Evolutionary conservation across 1,139 yeast species (phyloP), one percentile per base, ranked within the genome.

Genomic region (Kodamaea arcana): DNA sequence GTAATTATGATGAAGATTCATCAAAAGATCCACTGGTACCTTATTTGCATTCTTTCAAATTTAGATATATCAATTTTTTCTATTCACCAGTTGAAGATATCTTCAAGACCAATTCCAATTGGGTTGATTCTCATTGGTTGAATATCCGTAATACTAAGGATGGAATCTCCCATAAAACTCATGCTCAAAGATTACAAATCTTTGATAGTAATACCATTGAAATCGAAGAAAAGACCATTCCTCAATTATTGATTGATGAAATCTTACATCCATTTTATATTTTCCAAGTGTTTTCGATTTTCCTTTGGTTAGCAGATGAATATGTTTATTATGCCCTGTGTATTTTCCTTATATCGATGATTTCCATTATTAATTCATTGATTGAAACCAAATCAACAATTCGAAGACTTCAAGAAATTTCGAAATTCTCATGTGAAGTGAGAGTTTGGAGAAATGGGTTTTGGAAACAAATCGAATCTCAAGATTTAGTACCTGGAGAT

Each of bases 401-500:
- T 60, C 62, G 64, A 32, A 70, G 95, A 43, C 69, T 94, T 47
- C 75, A 84, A 35, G 81, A 80, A 32, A 75, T 92, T 43, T 84
- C 96, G 0, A 68, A 69, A 37, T 82, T 83, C 50, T 73, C 69
- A 11, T 84, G 95, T 51, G 90, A 82, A 35, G 85, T 90, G 2
- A 75, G 97, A 51, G 97, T 86, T 1, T 80, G 94, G 75, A 77
- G 98, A 54, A 88, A 85, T 53, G 95, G 84, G 8, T 92, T 86
- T 56, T 92, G 98, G 98, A 83, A 81, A 35, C 90, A 83, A 44
- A 69, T 84, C 2, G 72, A 75, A 28, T 84, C 95, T 1, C 69
- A 72, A n/a, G 94, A 87, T 33, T 69, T 92, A 33, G 97, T 92
- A 1, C 97, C 98, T 0, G 99, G 99, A 32, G 99, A 92, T 58